Base-by-base conservation (phyloP, 441 rosid genomes). In the Daphne laureola region DNA sequence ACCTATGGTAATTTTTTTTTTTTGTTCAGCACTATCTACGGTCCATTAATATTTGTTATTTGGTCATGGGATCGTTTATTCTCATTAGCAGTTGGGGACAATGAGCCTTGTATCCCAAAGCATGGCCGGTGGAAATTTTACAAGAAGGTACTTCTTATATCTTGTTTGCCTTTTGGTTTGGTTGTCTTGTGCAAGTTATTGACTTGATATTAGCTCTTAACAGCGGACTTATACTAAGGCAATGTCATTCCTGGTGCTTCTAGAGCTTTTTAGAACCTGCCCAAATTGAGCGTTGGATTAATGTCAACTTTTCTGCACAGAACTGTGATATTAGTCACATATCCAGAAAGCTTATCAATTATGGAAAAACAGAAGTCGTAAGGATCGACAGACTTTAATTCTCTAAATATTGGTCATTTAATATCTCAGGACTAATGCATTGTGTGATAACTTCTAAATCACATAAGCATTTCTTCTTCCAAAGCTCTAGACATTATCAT, bases 61-160 rank as follows among this genome's bases (percentile, higher is more conserved):
- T 31, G 5, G 5, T 1, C 36, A 67, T 47, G 11, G 26, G 44
- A 26, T 54, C 64, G 59, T 42, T 46, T 63, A 41, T 54, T 76
- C 45, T 63, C 15, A 97, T 77, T 94, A 76, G 87, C 81, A 70
- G 83, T 90, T 58, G 98, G 98, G 38, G 69, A 78, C 15, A 46
- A 63, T 36, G 86, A 71, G 67, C 84, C 78, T 49, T 82, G 77
- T 49, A 8, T 77, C 52, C 99, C 96, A 42, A 57, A 55, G 43
- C 81, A 79, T 62, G 99, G 99, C 21, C 74, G 96, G 41, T 94
- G 99, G 98, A 90, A 84, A 75, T 90, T 87, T 71, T 90, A 87
- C 55, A 79, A 73, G 59, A 90, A 86, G 98, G 98, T 90, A 59
- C 48, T 46, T 31, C 1, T 43, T 46, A 48, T 43, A 17, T 21